Conservation (phyloP, 257 asterid genomes). For the Thymus quinquecostatus region DNA sequence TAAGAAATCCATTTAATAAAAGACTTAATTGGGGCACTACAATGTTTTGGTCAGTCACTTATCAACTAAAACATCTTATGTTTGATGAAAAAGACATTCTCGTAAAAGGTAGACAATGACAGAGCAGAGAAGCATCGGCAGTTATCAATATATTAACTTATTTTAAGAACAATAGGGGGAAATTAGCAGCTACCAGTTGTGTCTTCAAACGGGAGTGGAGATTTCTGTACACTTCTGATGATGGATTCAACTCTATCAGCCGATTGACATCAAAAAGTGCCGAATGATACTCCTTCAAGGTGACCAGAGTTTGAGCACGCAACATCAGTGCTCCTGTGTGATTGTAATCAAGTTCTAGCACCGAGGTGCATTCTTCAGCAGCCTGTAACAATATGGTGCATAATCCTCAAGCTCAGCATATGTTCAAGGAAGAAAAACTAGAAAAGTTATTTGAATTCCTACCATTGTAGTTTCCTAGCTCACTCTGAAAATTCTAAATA, state of each 20-base stretch:
- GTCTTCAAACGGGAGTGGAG: slow-evolving; percentile 82
- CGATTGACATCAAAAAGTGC: slow-evolving; percentile 95
- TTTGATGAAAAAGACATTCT: neutral
- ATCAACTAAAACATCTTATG: neutral
- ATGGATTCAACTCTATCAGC: slow-evolving; percentile 85
- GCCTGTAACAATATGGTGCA: slow-evolving; percentile 59
- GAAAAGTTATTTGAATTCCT: neutral
- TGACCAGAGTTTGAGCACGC: slow-evolving; percentile 95
- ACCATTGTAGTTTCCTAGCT: neutral
- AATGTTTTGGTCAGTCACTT: neutral
- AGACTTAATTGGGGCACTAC: slow-evolving; percentile 4
- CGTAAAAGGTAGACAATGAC: slow-evolving; percentile 8
- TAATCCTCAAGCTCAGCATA: slow-evolving; percentile 16
- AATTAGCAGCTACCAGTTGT: slow-evolving; percentile 63
- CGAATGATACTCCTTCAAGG: slow-evolving; percentile 86
- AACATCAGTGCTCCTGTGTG: slow-evolving; percentile 98
- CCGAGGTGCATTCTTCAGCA: slow-evolving; percentile 96
- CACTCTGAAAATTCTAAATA: slow-evolving; percentile 4
- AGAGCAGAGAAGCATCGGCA: slow-evolving; percentile 11
- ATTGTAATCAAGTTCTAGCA: slow-evolving; percentile 85
- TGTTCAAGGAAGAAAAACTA: neutral
- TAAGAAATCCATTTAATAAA: neutral
- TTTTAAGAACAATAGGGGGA: slow-evolving; percentile 26
- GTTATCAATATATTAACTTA: slow-evolving; percentile 4
- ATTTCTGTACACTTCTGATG: slow-evolving; percentile 80